These are phyloP conservation scores for Lepidium aucheri DNA, from an alignment of 345 rosid genomes.

Conservation along the genomic window DNA sequence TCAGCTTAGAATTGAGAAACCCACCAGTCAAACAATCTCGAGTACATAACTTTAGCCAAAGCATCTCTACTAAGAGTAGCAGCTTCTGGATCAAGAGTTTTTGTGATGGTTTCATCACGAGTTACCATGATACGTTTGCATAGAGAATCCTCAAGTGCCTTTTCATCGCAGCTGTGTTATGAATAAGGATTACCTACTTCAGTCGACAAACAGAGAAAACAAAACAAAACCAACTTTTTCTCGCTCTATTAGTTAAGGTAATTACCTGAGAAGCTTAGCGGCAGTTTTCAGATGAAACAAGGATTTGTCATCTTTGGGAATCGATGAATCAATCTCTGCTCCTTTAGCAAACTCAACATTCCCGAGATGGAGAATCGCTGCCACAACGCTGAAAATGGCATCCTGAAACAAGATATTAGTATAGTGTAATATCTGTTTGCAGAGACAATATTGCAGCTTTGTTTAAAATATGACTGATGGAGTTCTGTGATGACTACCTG, in stretches of 20 bases:
- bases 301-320: constrained; percentile 86
- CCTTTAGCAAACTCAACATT: constrained; percentile 87
- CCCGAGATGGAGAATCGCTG: constrained; percentile 95
- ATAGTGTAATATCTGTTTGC: background rate
- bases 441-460: constrained; percentile 13
- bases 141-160: constrained; percentile 86
- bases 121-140: constrained; percentile 96
- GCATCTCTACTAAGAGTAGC: constrained; percentile 92
- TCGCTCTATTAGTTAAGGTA: background rate
- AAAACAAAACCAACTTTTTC: background rate
- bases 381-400: constrained; percentile 73
- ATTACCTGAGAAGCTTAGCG: constrained; percentile 82
- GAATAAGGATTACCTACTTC: background rate
- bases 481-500: constrained; percentile 45
- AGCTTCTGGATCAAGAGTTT: constrained; percentile 87
- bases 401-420: constrained; percentile 21
- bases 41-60: constrained; percentile 90
- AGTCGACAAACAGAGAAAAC: constrained; percentile 1
- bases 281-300: constrained; percentile 78
- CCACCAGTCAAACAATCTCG: constrained; percentile 95
- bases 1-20: constrained; percentile 16
- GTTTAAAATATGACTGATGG: background rate
- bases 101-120: constrained; percentile 94
- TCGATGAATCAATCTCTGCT: constrained; percentile 76
- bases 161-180: constrained; percentile 62